Evolutionary conservation across 164 flowering plant genomes (phyloP).

Genomic region (Piper betle): DNA sequence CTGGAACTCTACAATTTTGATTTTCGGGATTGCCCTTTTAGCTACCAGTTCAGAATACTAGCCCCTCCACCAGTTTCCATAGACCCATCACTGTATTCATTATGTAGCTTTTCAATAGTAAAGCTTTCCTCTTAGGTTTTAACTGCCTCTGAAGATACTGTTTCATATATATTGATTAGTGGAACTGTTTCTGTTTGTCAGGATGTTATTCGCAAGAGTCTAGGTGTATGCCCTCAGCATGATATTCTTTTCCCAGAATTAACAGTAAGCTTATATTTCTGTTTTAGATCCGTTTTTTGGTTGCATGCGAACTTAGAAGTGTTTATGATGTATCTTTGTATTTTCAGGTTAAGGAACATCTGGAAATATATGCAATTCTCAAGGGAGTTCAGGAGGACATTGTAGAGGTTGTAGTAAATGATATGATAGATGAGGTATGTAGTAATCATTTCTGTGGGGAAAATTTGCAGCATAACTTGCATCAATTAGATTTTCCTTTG

Average conservation of each 20-base stretch:
- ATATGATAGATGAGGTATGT: slow-evolving; percentile 87
- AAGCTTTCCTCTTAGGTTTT: too few species aligned
- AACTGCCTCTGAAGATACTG: too few species aligned
- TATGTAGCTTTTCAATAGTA: too few species aligned
- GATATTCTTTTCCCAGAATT: slow-evolving; percentile 93
- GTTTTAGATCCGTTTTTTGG: neutral
- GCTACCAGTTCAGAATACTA: too few species aligned
- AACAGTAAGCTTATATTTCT: slow-evolving; percentile 44
- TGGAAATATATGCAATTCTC: slow-evolving; percentile 77
- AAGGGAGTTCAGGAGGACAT: slow-evolving; percentile 76
- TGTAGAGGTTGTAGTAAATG: slow-evolving; percentile 41
- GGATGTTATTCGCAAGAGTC: slow-evolving; percentile 81
- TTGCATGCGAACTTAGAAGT: neutral
- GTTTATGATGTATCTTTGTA: neutral
- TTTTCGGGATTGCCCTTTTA: too few species aligned
- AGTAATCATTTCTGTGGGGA: slow-evolving; percentile 1
- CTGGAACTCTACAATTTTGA: too few species aligned
- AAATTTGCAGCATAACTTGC: neutral
- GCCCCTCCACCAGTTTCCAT: too few species aligned
- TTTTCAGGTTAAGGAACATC: slow-evolving; percentile 88
- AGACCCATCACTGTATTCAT: too few species aligned
- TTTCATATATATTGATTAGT: neutral
- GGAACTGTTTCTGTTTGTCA: slow-evolving; percentile 9
- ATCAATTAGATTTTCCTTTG: neutral
- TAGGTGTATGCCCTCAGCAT: slow-evolving; percentile 95